Evolutionary conservation across 805 yeast species (phyloP), one percentile per base, ranked within the genome.

Genomic region (Sungouiozyma ichnusensis): DNA sequence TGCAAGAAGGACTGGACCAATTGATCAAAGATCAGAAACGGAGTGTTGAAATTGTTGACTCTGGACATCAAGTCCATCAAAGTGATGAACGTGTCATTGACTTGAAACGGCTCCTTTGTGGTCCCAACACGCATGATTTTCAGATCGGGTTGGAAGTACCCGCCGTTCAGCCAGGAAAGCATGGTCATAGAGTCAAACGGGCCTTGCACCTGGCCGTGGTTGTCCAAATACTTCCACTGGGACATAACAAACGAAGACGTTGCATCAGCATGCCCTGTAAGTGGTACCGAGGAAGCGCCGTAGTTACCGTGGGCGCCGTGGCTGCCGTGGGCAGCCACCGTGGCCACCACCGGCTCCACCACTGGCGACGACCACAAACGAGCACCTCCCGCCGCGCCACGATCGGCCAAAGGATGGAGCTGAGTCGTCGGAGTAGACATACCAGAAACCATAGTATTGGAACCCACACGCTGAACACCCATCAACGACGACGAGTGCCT

Each of bases 151-250:
- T 69, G 70, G 49, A 85, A 71, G 63, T 79, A 83, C 2, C 79
- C 77, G 35, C 72, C 72, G 9, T 73, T 60, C 46, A 74, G 75
- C 96, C 96, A 86, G 39, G 69, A 76, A 50, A 82, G 85, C 96
- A 86, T 86, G 61, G 74, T 63, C 31, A 62, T 58, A 2, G 90
- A 83, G 33, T 71, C 69, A 62, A 85, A 86, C 2, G 96, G 95
- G n/a, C 96, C 96, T 60, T 85, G 94, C 42, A 77, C 75, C 38
- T 65, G 69, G 9, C 83, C 85, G 40, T 70, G 64, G 0, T 83
- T 74, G 58, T 86, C 96, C 40, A 79, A 64, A 60, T 86, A 86
- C 42, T 67, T 66, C 96, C 96, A 86, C 39, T 70, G 68, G 43
- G 81, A 71, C 41, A 65, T 61, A 6, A 24, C 29, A 35, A 35